A percentile compares a stretch with the other conserved stretches of the same genome.
Evolutionary conservation across 345 rosid genomes (phyloP).

Genomic region (Gossypium stocksii): DNA sequence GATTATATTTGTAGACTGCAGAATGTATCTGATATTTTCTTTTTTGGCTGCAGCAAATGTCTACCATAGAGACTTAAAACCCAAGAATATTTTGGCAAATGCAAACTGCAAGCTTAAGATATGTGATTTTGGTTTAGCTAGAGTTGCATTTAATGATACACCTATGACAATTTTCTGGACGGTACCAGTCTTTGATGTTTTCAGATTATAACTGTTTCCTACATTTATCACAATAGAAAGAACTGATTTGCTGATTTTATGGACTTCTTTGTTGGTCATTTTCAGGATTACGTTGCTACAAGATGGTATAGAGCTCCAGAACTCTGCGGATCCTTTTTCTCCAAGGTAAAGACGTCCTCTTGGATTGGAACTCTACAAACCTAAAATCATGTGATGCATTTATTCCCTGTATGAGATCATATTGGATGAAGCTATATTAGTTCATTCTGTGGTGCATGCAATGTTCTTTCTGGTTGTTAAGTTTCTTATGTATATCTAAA

Average conservation of each 20-base stretch:
- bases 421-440: neutral
- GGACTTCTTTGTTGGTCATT: conserved; percentile 12
- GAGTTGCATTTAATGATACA: conserved; percentile 90
- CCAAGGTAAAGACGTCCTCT: conserved; percentile 51
- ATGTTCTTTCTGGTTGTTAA: neutral
- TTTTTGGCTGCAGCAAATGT: conserved; percentile 69
- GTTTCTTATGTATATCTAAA: neutral
- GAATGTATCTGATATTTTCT: neutral
- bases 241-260: neutral
- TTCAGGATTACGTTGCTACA: conserved; percentile 96
- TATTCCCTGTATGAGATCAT: neutral
- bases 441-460: neutral
- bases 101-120: conserved; percentile 96
- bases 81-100: conserved; percentile 95
- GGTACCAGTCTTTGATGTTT: conserved; percentile 31
- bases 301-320: conserved; percentile 99
- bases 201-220: neutral
- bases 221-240: neutral
- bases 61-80: conserved; percentile 90
- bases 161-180: conserved; percentile 97
- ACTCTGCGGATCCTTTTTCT: conserved; percentile 96
- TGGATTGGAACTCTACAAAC: neutral
- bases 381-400: neutral
- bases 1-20: neutral
- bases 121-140: conserved; percentile 94